Evolutionary conservation across 305 asterid genomes (phyloP), one percentile per base, ranked within the genome.

Genomic region (Stenogyne calaminthoides): DNA sequence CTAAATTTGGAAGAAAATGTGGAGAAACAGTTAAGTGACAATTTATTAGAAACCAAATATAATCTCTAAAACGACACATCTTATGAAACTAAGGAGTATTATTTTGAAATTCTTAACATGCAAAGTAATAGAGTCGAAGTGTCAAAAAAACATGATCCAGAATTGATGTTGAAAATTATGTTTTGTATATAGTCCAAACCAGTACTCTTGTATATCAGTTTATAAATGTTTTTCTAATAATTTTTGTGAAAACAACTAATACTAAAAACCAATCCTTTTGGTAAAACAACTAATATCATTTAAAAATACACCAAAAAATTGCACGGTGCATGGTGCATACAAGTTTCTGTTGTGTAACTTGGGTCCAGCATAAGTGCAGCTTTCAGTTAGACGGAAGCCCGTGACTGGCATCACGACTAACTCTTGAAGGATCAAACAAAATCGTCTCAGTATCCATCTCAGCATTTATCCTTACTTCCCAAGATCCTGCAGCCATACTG

Each of bases 301-400:
- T 46, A 12, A 46, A 46, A 46, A 46, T 25, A 3, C 29, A 25
- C 29, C 3, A 2, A 25, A n/a, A n/a, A 25, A 2, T 25, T 25
- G 29, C 29, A 25, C 3, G 2, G 29, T 25, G 29, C 29, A 25
- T 25, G 29, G 29, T 25, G 29, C 2, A 2, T 25, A 25, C 29
- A 25, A 25, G 29, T 25, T 25, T 25, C 29, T 25, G 29, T 25
- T 2, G 3, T 32, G 36, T 32, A 32, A 32, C 36, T 70, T 75
- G 39, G 18, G 20, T 51, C n/a, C 40, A 29, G 19, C 62, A 47
- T 66, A 37, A 70, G 62, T 73, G 76, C 85, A 89, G 97, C 82
- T 89, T 63, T 83, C 97, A 47, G 96, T 91, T 59, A 96, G 97
- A 27, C 88, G 96, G 32, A 91, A 84, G 80, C 96, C 96, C 0